phyloP scores from a whole-genome alignment of 345 rosid species.

The Populus deltoides region DNA sequence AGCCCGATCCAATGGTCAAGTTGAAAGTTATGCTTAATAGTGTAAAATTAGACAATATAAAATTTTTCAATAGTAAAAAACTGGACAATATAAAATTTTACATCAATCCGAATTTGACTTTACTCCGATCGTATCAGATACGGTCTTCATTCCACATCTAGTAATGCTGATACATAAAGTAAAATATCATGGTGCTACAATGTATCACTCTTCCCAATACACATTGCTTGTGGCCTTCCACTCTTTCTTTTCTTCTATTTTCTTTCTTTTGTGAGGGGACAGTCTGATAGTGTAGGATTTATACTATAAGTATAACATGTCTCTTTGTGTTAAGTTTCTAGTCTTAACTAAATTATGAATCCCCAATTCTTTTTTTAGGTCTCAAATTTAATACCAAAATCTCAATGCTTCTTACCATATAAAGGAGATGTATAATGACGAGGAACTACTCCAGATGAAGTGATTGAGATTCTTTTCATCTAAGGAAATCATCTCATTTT shows the following conservation, averaged over 20 bases:
- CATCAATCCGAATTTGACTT: too few species aligned
- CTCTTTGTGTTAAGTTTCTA: not conserved
- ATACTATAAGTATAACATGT: not conserved
- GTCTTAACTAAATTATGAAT: not conserved
- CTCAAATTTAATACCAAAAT: not conserved
- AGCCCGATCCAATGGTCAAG: too few species aligned
- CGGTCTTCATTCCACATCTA: not conserved
- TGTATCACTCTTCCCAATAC: not conserved
- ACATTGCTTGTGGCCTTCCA: not conserved
- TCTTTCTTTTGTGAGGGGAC: not conserved
- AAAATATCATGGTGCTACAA: not conserved
- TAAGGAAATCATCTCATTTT: not conserved
- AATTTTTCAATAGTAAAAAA: too few species aligned
- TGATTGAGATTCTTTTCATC: not conserved
- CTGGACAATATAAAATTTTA: too few species aligned
- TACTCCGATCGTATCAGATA: not conserved
- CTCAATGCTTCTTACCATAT: not conserved
- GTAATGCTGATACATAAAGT: not conserved
- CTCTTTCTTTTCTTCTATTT: not conserved
- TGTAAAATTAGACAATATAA: too few species aligned
- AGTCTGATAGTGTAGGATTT: not conserved
- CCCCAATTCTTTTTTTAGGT: not conserved
- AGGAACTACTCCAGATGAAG: not conserved
- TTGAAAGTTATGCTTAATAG: too few species aligned
- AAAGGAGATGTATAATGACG: not conserved